Conservation (phyloP, 2,329 filamentous ascomycete species). For the Hypoxylon sp. region DNA sequence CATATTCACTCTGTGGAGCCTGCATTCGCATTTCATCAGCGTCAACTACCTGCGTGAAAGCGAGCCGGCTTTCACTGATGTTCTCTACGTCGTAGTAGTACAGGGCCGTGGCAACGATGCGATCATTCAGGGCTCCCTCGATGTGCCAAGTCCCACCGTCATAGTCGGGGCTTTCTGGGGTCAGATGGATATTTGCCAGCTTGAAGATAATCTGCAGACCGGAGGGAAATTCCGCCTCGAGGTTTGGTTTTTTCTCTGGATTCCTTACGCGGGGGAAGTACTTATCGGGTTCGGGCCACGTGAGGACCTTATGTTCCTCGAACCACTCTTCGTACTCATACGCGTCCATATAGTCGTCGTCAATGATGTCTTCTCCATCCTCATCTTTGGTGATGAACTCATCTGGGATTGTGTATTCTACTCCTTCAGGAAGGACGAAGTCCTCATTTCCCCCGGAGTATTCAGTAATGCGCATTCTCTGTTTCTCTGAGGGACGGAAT, state of each 20-base stretch:
- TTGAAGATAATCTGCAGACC: conserved; percentile 75
- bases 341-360: conserved; percentile 33
- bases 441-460: conserved; percentile 21
- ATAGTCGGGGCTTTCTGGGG: conserved; percentile 70
- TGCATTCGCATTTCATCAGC: conserved; percentile 48
- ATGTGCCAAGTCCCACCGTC: conserved; percentile 69
- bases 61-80: conserved; percentile 66
- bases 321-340: conserved; percentile 42
- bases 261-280: conserved; percentile 29
- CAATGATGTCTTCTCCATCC: conserved; percentile 22
- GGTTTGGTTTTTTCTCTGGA: conserved; percentile 41
- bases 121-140: conserved; percentile 72
- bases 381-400: conserved; percentile 8
- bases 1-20: conserved; percentile 54
- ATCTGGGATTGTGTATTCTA: conserved; percentile 43
- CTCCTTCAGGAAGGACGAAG: conserved; percentile 31
- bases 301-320: conserved; percentile 33
- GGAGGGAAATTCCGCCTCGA: conserved; percentile 51
- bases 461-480: conserved; percentile 37
- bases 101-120: conserved; percentile 73
- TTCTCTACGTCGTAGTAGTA: conserved; percentile 75
- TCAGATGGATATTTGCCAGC: conserved; percentile 73
- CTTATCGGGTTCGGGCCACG: conserved; percentile 44
- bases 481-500: conserved; percentile 15
- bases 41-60: conserved; percentile 63